Conservation (phyloP, 176 grass and related monocot genomes). For the Cenchrus americanus region DNA sequence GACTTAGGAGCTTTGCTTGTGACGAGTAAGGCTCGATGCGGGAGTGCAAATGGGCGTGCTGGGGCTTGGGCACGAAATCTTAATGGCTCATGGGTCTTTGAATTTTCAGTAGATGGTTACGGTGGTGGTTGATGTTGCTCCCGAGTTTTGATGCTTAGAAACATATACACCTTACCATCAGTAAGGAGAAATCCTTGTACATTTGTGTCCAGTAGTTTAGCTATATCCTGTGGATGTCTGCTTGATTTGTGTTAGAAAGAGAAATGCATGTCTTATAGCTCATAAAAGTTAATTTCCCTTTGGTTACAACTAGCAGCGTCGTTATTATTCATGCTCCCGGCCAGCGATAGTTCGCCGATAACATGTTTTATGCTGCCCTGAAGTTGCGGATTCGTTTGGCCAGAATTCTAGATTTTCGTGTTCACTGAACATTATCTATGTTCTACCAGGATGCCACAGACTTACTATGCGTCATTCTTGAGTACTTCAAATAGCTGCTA, state of each 20-base stretch:
- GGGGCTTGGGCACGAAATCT: not conserved
- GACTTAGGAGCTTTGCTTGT: not conserved
- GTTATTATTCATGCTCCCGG: not conserved
- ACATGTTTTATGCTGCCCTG: not conserved
- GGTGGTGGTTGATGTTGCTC: not conserved
- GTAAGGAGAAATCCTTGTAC: not conserved
- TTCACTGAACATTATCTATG: not conserved
- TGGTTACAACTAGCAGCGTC: not conserved
- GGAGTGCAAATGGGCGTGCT: constrained; percentile 3
- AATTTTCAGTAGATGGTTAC: not conserved
- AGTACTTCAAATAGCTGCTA: not conserved
- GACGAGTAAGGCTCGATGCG: not conserved
- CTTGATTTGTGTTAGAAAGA: not conserved
- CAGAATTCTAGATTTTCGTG: not conserved
- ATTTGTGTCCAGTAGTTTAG: not conserved
- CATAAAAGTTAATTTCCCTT: not conserved
- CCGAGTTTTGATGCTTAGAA: not conserved
- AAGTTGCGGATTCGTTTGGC: not conserved
- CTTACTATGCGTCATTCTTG: not conserved
- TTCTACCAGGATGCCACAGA: not conserved
- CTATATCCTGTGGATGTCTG: not conserved
- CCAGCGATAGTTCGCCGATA: not conserved
- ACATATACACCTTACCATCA: not conserved
- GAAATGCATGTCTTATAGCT: not conserved
- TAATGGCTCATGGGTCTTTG: not conserved